These are phyloP conservation scores for Hymenoscyphus occultus DNA, from an alignment of 2,329 filamentous ascomycete genomes.

Conservation along the genomic window DNA sequence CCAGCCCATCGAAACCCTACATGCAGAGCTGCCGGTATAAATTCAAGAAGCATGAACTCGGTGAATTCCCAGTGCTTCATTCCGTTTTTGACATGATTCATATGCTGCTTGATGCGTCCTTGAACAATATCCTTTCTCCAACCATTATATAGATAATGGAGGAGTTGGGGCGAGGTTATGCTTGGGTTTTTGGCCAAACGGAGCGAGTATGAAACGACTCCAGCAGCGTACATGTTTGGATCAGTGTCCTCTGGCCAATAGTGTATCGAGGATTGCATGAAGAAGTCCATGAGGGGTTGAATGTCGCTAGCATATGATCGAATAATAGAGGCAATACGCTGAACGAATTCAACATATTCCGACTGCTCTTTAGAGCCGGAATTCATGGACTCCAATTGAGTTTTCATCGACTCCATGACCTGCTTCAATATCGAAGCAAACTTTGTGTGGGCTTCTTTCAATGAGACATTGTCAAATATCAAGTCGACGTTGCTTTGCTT, in stretches of 20 bases:
- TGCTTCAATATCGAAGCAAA: slow-evolving; percentile 28
- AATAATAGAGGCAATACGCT: slow-evolving; percentile 26
- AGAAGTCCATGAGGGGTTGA: slow-evolving; percentile 29
- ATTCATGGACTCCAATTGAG: slow-evolving; percentile 24
- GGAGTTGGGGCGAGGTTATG: slow-evolving; percentile 26
- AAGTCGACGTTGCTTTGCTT: slow-evolving; percentile 18
- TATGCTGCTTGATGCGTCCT: slow-evolving; percentile 18
- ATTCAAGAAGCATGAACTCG: slow-evolving; percentile 30
- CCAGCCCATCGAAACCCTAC: slow-evolving; percentile 25
- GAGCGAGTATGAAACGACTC: slow-evolving; percentile 30
- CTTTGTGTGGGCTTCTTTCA: slow-evolving; percentile 15
- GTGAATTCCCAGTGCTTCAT: slow-evolving; percentile 28
- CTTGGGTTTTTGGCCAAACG: slow-evolving; percentile 23
- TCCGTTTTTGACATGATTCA: slow-evolving; percentile 22
- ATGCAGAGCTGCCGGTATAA: slow-evolving; percentile 29
- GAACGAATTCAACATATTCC: slow-evolving; percentile 27
- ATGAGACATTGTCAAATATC: slow-evolving; percentile 9
- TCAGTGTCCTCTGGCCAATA: slow-evolving; percentile 34
- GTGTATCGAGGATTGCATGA: slow-evolving; percentile 24
- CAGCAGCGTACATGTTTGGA: slow-evolving; percentile 32
- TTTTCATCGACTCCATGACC: slow-evolving; percentile 30
- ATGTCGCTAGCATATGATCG: slow-evolving; percentile 30
- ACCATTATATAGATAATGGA: slow-evolving; percentile 33
- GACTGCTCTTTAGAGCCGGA: slow-evolving; percentile 21
- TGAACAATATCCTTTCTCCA: slow-evolving; percentile 29